These are phyloP conservation scores for Arctium minus DNA, from an alignment of 129 eudicot species.

Conservation along the genomic window DNA sequence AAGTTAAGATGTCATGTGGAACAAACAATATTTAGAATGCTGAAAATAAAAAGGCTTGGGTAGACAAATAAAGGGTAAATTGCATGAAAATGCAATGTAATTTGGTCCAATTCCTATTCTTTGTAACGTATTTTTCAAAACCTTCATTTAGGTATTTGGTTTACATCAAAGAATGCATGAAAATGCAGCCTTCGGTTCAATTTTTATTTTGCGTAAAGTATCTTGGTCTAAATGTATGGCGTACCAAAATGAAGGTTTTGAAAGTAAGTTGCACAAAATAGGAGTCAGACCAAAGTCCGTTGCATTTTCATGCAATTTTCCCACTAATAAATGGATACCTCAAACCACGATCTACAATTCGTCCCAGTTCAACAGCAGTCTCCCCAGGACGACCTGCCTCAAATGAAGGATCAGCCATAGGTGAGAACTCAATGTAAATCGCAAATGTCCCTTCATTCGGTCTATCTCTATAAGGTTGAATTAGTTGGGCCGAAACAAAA, in stretches of 20 bases:
- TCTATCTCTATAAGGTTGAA: slow-evolving; percentile 88
- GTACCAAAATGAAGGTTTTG: not conserved
- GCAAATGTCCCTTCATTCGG: slow-evolving; percentile 87
- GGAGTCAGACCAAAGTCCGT: not conserved
- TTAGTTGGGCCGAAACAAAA: slow-evolving; percentile 72
- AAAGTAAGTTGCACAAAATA: not conserved
- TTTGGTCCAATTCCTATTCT: not conserved
- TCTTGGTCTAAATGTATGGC: not conserved
- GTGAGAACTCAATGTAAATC: slow-evolving; percentile 78
- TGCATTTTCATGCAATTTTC: not conserved
- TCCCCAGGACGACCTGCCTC: slow-evolving; percentile 94
- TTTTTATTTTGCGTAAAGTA: not conserved
- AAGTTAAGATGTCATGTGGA: not conserved
- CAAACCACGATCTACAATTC: slow-evolving; percentile 87
- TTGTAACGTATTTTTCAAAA: not conserved
- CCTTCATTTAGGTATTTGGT: not conserved
- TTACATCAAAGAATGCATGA: not conserved
- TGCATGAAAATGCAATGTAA: not conserved
- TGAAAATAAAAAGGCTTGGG: not conserved
- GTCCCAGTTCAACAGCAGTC: slow-evolving; percentile 83
- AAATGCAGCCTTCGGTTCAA: not conserved
- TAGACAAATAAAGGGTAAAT: not conserved
- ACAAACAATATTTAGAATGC: not conserved
- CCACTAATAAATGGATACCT: slow-evolving; percentile 43
- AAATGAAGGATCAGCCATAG: slow-evolving; percentile 98